Evolutionary conservation across 2,329 filamentous ascomycete genomes (phyloP), one percentile per base, ranked within the genome.

Genomic region (Talaromyces islandicus): DNA sequence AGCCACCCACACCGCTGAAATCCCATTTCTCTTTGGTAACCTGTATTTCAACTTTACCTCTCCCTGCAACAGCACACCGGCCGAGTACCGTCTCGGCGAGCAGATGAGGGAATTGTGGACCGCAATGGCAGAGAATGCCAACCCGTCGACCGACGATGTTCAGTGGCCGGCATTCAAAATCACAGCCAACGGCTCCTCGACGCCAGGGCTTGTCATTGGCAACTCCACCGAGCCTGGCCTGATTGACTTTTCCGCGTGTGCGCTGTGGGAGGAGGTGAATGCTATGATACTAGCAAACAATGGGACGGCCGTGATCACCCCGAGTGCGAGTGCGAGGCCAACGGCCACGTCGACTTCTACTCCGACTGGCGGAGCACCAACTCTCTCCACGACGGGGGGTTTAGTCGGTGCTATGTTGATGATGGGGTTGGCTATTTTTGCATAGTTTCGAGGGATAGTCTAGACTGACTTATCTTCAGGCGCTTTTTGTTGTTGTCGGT

Each of bases 51-150:
- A 53, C 9, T 56, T 57, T 21, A 17, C 51, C 1, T 19, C 50
- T 3, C 43, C 12, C 25, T 29, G 43, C 11, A 58, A 51, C 55
- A 66, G 63, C 57, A 65, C 53, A 2, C 30, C 54, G 25, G 62
- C 64, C 1, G 11, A 56, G 1, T 50, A 46, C 6, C 7, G 24
- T 12, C 61, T 67, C 24, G 62, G 65, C 57, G 32, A 55, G 6
- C 57, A 66, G 54, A 65, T 67, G 58, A 62, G 63, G 24, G 55
- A 54, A 21, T n/a, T 63, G 1, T 67, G 65, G 65, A 64, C 59
- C 11, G 60, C 64, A n/a, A 67, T 68, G 65, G 64, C 66, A 14
- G 56, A 58, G 10, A 61, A 60, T 50, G 64, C 19, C n/a, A n/a
- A 61, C 3, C 65, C 66, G 7, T 46, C 30, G 10, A 54, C 21